phyloP scores from a whole-genome alignment of 2,329 filamentous ascomycete genomes.

The Xylaria arbuscula region DNA sequence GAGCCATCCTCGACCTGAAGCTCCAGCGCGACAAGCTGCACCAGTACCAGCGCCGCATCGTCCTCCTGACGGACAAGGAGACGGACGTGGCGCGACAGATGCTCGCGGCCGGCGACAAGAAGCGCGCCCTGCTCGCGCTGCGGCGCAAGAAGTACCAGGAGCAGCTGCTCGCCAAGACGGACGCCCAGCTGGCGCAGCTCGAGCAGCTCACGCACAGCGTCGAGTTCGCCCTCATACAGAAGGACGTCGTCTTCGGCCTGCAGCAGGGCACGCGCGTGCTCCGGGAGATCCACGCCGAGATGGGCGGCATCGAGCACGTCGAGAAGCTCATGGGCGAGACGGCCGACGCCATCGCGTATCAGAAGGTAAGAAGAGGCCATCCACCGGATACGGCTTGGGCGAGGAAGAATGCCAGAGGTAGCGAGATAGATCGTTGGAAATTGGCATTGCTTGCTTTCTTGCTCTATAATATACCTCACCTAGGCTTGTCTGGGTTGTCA shows the following conservation, averaged over 20 bases:
- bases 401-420: too few species aligned
- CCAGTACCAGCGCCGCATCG: constrained; percentile 93
- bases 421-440: background rate
- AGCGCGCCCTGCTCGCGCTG: constrained; percentile 84
- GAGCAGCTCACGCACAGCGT: constrained; percentile 89
- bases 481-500: too few species aligned
- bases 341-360: constrained; percentile 90
- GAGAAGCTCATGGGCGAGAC: constrained; percentile 96
- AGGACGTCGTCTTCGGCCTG: constrained; percentile 92
- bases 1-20: constrained; percentile 97
- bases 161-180: constrained; percentile 86
- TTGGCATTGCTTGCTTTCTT: background rate
- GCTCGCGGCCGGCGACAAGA: constrained; percentile 81
- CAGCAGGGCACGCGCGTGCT: constrained; percentile 92
- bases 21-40: constrained; percentile 96
- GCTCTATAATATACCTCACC: too few species aligned
- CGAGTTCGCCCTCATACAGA: constrained; percentile 96
- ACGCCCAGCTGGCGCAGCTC: constrained; percentile 91
- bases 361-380: constrained; percentile 71
- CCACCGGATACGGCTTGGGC: background rate
- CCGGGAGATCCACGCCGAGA: constrained; percentile 91
- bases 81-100: constrained; percentile 87
- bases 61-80: constrained; percentile 85
- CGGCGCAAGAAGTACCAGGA: constrained; percentile 98
- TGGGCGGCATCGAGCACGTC: constrained; percentile 92